Percentiles rank a stretch among this genome's conserved stretches.
Evolutionary conservation across 306 rosid species (phyloP).

Genomic region (Hippophae gyantsensis): DNA sequence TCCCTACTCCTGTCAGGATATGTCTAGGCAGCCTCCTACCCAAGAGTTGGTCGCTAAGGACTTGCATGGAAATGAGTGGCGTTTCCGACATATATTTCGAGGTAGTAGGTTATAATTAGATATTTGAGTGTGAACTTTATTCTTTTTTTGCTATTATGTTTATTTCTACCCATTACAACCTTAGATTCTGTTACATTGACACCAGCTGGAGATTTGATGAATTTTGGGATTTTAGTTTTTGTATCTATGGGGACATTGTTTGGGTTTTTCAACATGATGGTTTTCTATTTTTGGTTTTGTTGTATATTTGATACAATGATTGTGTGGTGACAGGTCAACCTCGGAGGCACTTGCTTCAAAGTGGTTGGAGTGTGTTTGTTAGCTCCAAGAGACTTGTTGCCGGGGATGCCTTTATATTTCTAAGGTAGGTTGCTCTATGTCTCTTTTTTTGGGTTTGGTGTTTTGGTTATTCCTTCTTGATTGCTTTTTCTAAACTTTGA

Average conservation of each 20-base stretch:
- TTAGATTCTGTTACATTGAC: background rate
- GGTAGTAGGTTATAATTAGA: conserved; percentile 23
- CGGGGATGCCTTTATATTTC: conserved; percentile 82
- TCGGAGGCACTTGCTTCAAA: conserved; percentile 84
- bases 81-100: conserved; percentile 83
- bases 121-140: background rate
- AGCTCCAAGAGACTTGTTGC: conserved; percentile 98
- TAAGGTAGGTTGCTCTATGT: conserved; percentile 26
- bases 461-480: background rate
- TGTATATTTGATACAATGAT: background rate
- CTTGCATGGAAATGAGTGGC: conserved; percentile 83
- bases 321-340: conserved; percentile 76
- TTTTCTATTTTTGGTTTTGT: background rate
- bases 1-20: conserved; percentile 40
- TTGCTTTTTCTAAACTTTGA: background rate
- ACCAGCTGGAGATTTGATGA: too few species aligned
- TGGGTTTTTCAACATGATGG: too few species aligned
- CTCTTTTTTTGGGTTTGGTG: background rate
- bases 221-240: too few species aligned
- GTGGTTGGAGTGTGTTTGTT: conserved; percentile 99
- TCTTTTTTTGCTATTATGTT: background rate
- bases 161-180: background rate
- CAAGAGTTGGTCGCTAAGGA: conserved; percentile 95
- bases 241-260: too few species aligned
- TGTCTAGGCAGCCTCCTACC: conserved; percentile 96